Evolutionary conservation across 1,284 basidiomycete genomes (phyloP), one percentile per base, ranked within the genome.

Genomic region (Coriolopsis trogii): DNA sequence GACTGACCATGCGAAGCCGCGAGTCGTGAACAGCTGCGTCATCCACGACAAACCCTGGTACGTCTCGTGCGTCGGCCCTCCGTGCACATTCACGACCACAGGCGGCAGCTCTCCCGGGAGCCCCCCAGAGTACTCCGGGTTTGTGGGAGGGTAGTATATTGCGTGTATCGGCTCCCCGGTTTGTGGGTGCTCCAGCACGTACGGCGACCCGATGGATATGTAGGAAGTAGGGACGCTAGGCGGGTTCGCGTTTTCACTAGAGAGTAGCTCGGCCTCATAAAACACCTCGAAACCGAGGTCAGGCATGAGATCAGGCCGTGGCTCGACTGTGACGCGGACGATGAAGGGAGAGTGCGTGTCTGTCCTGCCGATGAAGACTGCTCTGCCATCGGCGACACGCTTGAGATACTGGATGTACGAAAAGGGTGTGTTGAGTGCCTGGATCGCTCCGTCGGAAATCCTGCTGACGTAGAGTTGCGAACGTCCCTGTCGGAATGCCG

Each of bases 1-100:
- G 31, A n/a, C 33, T 16, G n/a, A 34, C 33, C 33, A 34, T 34
- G n/a, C 33, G 10, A 34, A 85, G 21, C 84, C 84, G 3, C 84
- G 72, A 21, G 76, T 77, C 2, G 83, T 86, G 56, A 78, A 89
- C 58, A 76, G 87, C 51, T 83, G 80, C 43, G 70, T 73, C 36
- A 67, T 67, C 71, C 77, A 78, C 15, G 69, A 66, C 16, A 89
- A 64, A 0, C 74, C 75, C 46, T 80, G 76, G 3, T 53, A 34
- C 0, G 72, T 66, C 9, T 72, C 59, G 0, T 52, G 54, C 1
- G 84, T 87, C 0, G 87, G 86, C 1, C 86, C 85, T 3, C 84
- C 84, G 55, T 88, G 85, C 1, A 77, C 73, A 30, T 73, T 66
- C 5, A 87, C 68, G 9, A 87, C 71, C 52, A 80, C 81, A 1